Evolutionary conservation across 768 basidiomycete species (phyloP), one percentile per base, ranked within the genome.

Genomic region (Tricholoma bakamatsutake): DNA sequence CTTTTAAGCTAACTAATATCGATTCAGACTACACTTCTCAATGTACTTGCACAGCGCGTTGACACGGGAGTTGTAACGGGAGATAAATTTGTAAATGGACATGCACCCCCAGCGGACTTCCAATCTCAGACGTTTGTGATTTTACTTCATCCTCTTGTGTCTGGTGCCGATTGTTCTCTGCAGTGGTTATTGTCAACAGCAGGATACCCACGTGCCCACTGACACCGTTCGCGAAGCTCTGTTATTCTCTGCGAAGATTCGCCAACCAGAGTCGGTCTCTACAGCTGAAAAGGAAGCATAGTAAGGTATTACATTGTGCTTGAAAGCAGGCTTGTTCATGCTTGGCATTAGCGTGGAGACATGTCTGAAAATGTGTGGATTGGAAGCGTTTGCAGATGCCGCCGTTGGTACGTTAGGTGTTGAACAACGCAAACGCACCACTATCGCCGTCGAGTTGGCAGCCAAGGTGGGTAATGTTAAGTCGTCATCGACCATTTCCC

Each of bases 401-500:
- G 74, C 86, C 62, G 83, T 90, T 9, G 85, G 83, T 21, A 78
- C 81, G 39, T 72, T 88, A 2, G 80, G 82, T 3, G 80, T 87
- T 18, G 88, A 92, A 60, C 81, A 86, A 57, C 78, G 82, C 49
- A 95, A 93, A 71, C 79, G 91, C 7, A 84, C 89, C 0, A 94
- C 91, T 0, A 94, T 94, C 56, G 92, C 81, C 24, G 91, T 93
- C 34, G 91, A 93, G 66, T 75, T 95, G 10, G 91, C 90, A 47
- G 89, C 91, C 5, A 93, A 92, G 70, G 83, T 92, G 66, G 24
- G 31, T 31, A 2, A 13, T n/a, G 10, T 43, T 11, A 4, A 3
- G 0, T 30, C 35, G 6, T n/a, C 28, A 13, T 12, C 11, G 8
- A 45, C 17, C 37, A 8, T 17, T 17, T n/a, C 2, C 2, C 15